phyloP scores from a whole-genome alignment of 371 early-diverging fungal genomes.

The Nosema bombycis region DNA sequence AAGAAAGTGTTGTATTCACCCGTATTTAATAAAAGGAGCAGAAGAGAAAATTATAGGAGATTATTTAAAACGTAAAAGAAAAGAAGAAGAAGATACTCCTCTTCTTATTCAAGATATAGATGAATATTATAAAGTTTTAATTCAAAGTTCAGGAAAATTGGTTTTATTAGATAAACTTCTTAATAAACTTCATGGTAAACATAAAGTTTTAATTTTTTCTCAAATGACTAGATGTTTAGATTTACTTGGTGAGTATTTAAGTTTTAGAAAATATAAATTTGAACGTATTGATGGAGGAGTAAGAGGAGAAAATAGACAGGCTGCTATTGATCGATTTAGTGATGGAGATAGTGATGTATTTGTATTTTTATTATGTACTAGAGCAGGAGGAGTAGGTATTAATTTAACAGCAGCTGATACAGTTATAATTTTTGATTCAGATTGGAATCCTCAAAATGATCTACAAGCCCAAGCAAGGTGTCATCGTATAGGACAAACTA shows the following conservation, averaged over 20 bases:
- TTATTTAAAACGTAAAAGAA: slow-evolving; percentile 49
- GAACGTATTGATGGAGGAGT: slow-evolving; percentile 89
- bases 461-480: slow-evolving; percentile 66
- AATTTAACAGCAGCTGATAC: slow-evolving; percentile 66
- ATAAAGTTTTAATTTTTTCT: slow-evolving; percentile 87
- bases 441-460: slow-evolving; percentile 66
- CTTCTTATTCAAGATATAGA: slow-evolving; percentile 39
- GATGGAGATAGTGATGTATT: slow-evolving; percentile 68
- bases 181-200: slow-evolving; percentile 76
- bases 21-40: slow-evolving; percentile 83
- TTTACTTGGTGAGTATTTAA: slow-evolving; percentile 71
- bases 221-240: slow-evolving; percentile 98
- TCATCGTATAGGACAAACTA: slow-evolving; percentile 65
- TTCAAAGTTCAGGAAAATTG: slow-evolving; percentile 90
- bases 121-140: slow-evolving; percentile 66
- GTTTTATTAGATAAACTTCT: slow-evolving; percentile 76
- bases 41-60: slow-evolving; percentile 68
- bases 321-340: slow-evolving; percentile 71
- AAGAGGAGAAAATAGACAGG: slow-evolving; percentile 79
- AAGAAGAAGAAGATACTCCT: slow-evolving; percentile 22
- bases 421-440: slow-evolving; percentile 66
- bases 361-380: slow-evolving; percentile 87
- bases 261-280: slow-evolving; percentile 66
- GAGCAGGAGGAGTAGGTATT: slow-evolving; percentile 66
- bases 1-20: slow-evolving; percentile 93